Base-by-base conservation (phyloP, 2,329 filamentous ascomycete genomes). In the Coniochaeta sp. region DNA sequence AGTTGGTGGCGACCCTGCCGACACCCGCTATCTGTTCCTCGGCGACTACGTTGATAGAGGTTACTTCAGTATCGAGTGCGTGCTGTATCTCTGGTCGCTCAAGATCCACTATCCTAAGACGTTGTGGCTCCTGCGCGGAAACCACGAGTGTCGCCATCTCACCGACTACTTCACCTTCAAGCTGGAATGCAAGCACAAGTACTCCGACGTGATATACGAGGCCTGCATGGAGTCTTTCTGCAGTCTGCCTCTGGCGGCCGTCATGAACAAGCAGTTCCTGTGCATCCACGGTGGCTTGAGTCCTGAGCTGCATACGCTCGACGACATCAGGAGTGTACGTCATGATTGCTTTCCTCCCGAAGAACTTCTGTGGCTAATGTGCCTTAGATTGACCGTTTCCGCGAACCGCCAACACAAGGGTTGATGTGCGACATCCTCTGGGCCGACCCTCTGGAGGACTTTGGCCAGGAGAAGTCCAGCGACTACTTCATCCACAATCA, bases 81-180 rank as follows among this genome's bases (percentile, higher is more conserved):
- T 99, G 55, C 79, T 99, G 48, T 99, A 99, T 70, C 82, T 99
- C 24, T 99, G 94, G 94, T 87, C 87, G 30, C 78, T 99, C 68
- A 99, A 99, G 81, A 97, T 99, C 67, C 96, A 95, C 83, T 99
- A 97, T 67, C 94, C 94, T 51, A 91, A 97, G 71, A 92, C 90
- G 18, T 83, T 99, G 52, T 99, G 94, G 94, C 79, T 99, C 61
- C 82, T 99, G 60, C 89, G 94, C 63, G 94, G 94, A 60, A 99
- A 99, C 72, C 94, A 99, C 74, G 94, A 99, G 74, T 99, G 94
- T 71, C 87, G 94, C 64, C 94, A 99, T 76, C 81, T 99, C 79
- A 99, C 94, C 53, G 94, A 99, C 68, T 99, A 99, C 79, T 99
- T 99, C 74, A 99, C 94, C 55, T 99, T 99, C 79, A 97, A 99